Conservation (phyloP, 2,329 filamentous ascomycete genomes). For the Drechslerella coelobrocha region DNA sequence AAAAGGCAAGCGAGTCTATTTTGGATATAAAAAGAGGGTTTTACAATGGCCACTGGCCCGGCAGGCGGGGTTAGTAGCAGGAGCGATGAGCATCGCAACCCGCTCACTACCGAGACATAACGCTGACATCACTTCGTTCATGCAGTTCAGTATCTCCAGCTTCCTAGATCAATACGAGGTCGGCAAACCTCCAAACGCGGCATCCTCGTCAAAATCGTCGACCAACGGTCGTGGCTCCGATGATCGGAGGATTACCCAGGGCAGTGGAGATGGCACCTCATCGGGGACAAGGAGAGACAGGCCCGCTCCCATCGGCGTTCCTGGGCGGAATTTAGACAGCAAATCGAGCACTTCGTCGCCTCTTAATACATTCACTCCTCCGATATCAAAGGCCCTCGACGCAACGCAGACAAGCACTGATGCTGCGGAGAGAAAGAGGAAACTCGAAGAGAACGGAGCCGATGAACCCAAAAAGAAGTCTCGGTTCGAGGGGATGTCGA, state of each 20-base stretch:
- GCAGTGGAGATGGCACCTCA: conserved; percentile 24
- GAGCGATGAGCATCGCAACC: conserved; percentile 2
- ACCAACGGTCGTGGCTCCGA: conserved; percentile 39
- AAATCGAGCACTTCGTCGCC: conserved; percentile 36
- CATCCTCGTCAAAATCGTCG: conserved; percentile 16
- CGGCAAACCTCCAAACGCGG: conserved; percentile 4
- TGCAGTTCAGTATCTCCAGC: conserved; percentile 41
- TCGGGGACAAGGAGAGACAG: conserved; percentile 35
- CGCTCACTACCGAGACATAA: neutral
- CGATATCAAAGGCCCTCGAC: conserved; percentile 43
- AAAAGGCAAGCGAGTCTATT: conserved; percentile 19
- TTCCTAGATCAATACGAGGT: conserved; percentile 36
- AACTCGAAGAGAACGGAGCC: conserved; percentile 36
- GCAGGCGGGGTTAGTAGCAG: conserved; percentile 49
- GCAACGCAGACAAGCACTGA: conserved; percentile 22
- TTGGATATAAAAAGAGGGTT: conserved; percentile 35
- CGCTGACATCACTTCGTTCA: conserved; percentile 16
- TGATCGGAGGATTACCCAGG: conserved; percentile 34
- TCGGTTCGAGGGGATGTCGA: conserved; percentile 51
- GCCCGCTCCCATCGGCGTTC: conserved; percentile 46
- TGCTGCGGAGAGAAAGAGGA: conserved; percentile 37
- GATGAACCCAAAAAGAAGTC: conserved; percentile 50
- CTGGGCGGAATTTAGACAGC: conserved; percentile 17
- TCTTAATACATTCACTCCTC: conserved; percentile 46
- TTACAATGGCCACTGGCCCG: conserved; percentile 50